These are phyloP conservation scores for Paramecium sonneborni DNA, from an alignment of 73 alveolate species.

Conservation along the genomic window DNA sequence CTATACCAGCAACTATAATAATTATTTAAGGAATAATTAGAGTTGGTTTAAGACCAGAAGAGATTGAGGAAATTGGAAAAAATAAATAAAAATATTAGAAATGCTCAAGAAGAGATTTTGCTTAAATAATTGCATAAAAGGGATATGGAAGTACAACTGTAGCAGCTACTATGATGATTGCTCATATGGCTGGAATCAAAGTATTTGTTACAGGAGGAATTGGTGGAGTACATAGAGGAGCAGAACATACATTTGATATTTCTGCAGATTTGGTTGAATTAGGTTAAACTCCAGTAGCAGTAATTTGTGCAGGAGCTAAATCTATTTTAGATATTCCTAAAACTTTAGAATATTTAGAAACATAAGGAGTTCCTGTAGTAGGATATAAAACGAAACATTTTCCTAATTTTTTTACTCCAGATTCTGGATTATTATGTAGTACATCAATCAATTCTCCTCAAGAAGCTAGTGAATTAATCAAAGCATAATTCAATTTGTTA, in stretches of 20 bases:
- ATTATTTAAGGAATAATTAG: slow-evolving; percentile 83
- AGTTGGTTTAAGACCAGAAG: slow-evolving; percentile 82
- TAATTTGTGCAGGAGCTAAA: slow-evolving; percentile 50
- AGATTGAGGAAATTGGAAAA: slow-evolving; percentile 82
- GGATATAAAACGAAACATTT: slow-evolving; percentile 31
- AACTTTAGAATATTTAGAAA: slow-evolving; percentile 80
- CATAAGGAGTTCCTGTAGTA: slow-evolving; percentile 83
- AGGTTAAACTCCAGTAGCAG: slow-evolving; percentile 72
- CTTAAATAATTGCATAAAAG: slow-evolving; percentile 78
- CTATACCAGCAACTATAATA: slow-evolving; percentile 94
- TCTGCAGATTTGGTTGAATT: slow-evolving; percentile 92
- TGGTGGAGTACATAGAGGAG: slow-evolving; percentile 98
- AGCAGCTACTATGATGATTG: slow-evolving; percentile 93
- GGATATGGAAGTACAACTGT: slow-evolving; percentile 95
- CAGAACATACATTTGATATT: slow-evolving; percentile 87
- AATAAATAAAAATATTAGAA: slow-evolving; percentile 79
- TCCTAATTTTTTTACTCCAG: not conserved
- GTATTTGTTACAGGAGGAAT: slow-evolving; percentile 96
- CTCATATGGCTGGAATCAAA: slow-evolving; percentile 87
- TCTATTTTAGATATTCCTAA: slow-evolving; percentile 83
- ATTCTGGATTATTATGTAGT: not conserved
- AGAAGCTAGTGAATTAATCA: slow-evolving; percentile 37
- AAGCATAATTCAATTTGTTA: slow-evolving; percentile 70
- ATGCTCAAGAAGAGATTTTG: slow-evolving; percentile 93
- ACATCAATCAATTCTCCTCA: not conserved